Evolutionary conservation across 2,329 filamentous ascomycete genomes (phyloP), one percentile per base, ranked within the genome.

Genomic region (Pseudogymnoascus sp.): DNA sequence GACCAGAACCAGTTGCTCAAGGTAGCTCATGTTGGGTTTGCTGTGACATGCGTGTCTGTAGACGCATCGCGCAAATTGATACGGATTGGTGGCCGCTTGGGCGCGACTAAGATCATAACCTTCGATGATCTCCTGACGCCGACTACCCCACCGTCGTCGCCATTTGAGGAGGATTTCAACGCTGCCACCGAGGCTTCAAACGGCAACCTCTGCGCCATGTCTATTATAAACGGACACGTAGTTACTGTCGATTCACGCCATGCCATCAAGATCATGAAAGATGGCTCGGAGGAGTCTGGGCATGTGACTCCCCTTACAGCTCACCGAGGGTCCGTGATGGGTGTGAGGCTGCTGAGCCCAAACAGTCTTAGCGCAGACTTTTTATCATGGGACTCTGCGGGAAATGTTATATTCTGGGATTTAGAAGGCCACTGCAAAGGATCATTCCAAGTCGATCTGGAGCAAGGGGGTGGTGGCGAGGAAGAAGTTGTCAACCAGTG

Each of bases 321-420:
- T 11, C 83, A 86, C 63, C 83, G 83, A 12, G 84, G 87, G 60
- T 75, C 85, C 0, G 83, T 88, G n/a, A 74, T 92, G 43, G 94
- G 94, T 12, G 86, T 97, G 1, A 83, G 86, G 61, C 74, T 85
- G 0, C 76, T 97, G 4, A 74, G 80, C 2, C 80, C 84, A 0
- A 89, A 90, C 63, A 72, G 78, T 4, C 75, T 84, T 23, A 79
- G 83, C 21, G 87, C 91, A 0, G 83, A 87, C 7, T 97, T 97
- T 70, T 87, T 92, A 66, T 97, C 92, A 0, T 99, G 92, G 90
- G 92, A 93, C 1, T 84, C 83, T 21, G 86, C 87, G 60, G 94
- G 94, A 4, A 85, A 83, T 14, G 82, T 97, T 60, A 83, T 90
- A 23, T 89, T 96, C 68, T 99, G 94, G 94, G 83, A 86, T 68